Conservation (phyloP, 75 land plant species). For the Chamaecyparis obtusa region DNA sequence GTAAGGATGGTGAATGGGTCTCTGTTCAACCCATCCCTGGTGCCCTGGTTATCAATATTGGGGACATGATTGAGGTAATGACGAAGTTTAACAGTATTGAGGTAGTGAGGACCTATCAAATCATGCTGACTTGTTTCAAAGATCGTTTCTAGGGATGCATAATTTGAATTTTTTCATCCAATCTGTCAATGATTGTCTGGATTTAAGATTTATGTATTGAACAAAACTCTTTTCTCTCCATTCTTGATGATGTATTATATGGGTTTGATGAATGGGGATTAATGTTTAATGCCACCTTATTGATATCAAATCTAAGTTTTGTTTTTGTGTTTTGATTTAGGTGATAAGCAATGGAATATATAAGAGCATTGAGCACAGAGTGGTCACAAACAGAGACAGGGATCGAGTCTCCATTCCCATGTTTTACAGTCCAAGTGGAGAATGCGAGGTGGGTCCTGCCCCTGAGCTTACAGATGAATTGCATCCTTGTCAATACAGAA, state of each 20-base stretch:
- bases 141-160: too few relatives aligned
- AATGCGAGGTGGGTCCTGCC: neutral
- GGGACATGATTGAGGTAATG: slow-evolving; percentile 27
- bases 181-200: too few relatives aligned
- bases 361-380: slow-evolving; percentile 32
- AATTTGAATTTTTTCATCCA: too few relatives aligned
- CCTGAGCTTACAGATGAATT: slow-evolving; percentile 5
- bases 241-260: too few relatives aligned
- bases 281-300: too few relatives aligned
- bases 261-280: too few relatives aligned
- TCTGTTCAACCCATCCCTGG: slow-evolving; percentile 21
- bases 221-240: too few relatives aligned
- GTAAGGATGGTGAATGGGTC: slow-evolving; percentile 25
- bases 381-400: slow-evolving; percentile 20
- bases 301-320: too few relatives aligned
- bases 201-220: too few relatives aligned
- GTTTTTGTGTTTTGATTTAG: slow-evolving; percentile 7
- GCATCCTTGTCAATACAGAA: slow-evolving; percentile 7
- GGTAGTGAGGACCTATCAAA: too few relatives aligned
- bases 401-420: slow-evolving; percentile 26
- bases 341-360: slow-evolving; percentile 28
- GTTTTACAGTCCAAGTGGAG: neutral
- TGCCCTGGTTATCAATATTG: slow-evolving; percentile 28
- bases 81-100: too few relatives aligned
- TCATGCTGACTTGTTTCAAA: too few relatives aligned